phyloP scores from a whole-genome alignment of 805 yeast genomes.

The Candida golubevii region DNA sequence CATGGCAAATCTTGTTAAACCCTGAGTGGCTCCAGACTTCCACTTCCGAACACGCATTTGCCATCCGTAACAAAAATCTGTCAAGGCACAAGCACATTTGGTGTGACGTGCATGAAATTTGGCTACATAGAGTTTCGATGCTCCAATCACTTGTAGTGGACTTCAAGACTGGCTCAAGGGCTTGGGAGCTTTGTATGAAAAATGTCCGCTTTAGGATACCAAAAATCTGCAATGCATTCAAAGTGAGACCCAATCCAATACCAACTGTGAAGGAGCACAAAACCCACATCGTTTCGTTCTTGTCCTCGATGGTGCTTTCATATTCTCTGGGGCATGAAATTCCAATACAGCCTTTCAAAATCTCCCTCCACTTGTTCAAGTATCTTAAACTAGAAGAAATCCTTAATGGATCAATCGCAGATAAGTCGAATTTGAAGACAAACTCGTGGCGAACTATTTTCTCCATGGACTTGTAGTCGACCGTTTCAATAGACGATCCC shows the following conservation, averaged over 20 bases:
- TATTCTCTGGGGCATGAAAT: neutral
- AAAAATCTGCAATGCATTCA: slow-evolving; percentile 19
- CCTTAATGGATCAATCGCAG: slow-evolving; percentile 27
- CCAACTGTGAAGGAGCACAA: slow-evolving; percentile 35
- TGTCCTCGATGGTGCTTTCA: slow-evolving; percentile 4
- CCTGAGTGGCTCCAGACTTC: neutral
- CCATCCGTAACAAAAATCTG: neutral
- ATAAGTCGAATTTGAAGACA: slow-evolving; percentile 16
- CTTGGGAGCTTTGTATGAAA: neutral
- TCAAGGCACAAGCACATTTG: neutral
- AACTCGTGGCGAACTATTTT: slow-evolving; percentile 7
- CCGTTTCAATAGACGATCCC: neutral
- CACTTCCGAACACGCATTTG: neutral
- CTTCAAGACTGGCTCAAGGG: neutral
- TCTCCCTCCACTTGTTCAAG: slow-evolving; percentile 16
- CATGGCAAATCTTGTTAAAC: neutral
- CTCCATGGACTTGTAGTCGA: slow-evolving; percentile 7
- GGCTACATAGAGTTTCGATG: neutral
- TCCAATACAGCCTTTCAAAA: neutral
- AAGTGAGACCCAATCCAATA: slow-evolving; percentile 29
- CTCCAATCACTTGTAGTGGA: neutral
- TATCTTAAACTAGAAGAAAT: slow-evolving; percentile 24
- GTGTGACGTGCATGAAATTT: neutral
- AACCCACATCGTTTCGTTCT: slow-evolving; percentile 12
- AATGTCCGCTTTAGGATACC: slow-evolving; percentile 1